Base-by-base conservation (phyloP, 2,329 filamentous ascomycete species). In the Aspergillus fumigatiaffinis region DNA sequence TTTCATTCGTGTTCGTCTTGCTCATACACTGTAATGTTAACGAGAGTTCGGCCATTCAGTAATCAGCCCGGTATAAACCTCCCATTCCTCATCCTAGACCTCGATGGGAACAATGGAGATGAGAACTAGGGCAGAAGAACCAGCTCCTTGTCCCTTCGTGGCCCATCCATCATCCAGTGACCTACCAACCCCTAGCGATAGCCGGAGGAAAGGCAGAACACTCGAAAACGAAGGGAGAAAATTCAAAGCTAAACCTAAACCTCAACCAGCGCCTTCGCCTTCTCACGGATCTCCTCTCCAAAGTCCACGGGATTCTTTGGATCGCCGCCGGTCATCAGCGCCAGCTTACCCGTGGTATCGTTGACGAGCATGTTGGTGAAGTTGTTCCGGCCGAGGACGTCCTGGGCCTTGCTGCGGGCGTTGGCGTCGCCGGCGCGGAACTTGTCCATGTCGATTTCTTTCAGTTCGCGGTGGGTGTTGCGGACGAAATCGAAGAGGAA, bases 401-500 rank as follows among this genome's bases (percentile, higher is more conserved):
- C 71, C 7, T 55, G 51, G 0, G 65, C 53, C 20, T 64, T 52
- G 2, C 54, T 51, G 4, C 50, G 46, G 23, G 67, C 55, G 17
- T 46, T 46, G 4, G 23, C 48, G 54, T 71, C 68, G 10, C 66
- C 66, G 0, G 62, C 55, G 8, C 58, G 61, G 53, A 68, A 65
- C 50, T 69, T 68, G 1, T 60, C 48, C 14, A 57, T 17, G 53
- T 73, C 66, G 42, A 72, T 58, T 8, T 41, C 35, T 47, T 64
- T 56, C 2, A 73, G 60, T 42, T 60, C 53, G 28, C 57, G 85
- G 71, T 89, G 86, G 58, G 89, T 83, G 71, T 90, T 88, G 54
- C 86, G 85, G 54, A 90, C 73, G 68, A 90, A 90, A 73, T 90
- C 84, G 44, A 87, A 73, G 56, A 87, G 78, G 68, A 88, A 88